Percentiles rank a stretch among this genome's conserved stretches.
phyloP scores from a whole-genome alignment of 2,329 filamentous ascomycete species.

The Aspergillus pseudotamarii region DNA sequence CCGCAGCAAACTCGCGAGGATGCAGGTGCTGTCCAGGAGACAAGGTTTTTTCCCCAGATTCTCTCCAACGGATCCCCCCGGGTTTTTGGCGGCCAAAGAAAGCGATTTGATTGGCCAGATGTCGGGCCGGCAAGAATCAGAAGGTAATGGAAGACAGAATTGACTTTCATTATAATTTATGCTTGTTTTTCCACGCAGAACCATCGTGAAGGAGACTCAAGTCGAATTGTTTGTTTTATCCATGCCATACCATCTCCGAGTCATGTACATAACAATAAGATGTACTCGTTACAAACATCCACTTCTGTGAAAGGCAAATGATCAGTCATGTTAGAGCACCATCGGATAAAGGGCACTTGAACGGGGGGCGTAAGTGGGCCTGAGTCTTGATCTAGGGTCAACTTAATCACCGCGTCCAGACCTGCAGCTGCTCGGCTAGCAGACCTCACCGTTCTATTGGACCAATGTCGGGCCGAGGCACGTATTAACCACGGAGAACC shows the following conservation, averaged over 20 bases:
- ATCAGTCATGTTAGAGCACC: background rate
- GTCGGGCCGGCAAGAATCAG: constrained; percentile 4
- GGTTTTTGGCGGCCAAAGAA: background rate
- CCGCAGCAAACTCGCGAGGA: background rate
- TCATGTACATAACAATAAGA: background rate
- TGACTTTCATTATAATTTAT: background rate
- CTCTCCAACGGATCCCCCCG: background rate
- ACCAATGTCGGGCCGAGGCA: constrained; percentile 2
- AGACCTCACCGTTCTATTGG: background rate
- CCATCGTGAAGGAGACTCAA: background rate
- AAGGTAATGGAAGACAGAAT: background rate
- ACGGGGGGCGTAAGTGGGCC: background rate
- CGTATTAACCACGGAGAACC: background rate
- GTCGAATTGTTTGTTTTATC: background rate
- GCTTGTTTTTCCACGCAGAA: background rate
- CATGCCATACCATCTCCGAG: background rate
- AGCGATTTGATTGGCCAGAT: background rate
- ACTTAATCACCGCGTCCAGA: background rate
- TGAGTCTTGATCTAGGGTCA: background rate
- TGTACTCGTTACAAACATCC: background rate
- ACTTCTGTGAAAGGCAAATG: background rate
- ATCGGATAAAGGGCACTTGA: background rate
- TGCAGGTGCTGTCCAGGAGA: background rate
- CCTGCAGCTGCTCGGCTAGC: background rate
- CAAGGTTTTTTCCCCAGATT: constrained; percentile 2